phyloP scores from a whole-genome alignment of 495 filamentous ascomycete species.

The Cercophora newfieldiana region DNA sequence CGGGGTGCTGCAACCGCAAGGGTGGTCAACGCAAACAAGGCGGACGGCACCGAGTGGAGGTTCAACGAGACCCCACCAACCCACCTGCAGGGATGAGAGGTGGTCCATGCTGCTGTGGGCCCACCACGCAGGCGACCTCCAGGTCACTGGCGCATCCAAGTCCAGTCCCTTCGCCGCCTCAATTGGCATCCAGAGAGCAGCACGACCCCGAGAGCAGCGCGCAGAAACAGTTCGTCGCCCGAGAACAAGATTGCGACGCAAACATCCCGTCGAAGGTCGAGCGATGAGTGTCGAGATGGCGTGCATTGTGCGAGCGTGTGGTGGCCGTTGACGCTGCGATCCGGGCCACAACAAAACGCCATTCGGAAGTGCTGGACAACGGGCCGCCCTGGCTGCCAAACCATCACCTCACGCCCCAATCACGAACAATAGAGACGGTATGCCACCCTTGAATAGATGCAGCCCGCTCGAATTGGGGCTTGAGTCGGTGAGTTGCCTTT shows the following conservation, averaged over 20 bases:
- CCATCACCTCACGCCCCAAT: not conserved
- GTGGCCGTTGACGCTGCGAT: not conserved
- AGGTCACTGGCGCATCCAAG: no score
- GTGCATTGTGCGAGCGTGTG: not conserved
- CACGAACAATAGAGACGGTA: not conserved
- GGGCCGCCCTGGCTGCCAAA: not conserved
- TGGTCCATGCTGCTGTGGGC: no score
- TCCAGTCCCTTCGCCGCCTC: no score
- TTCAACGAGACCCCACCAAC: not conserved
- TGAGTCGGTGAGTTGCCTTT: conserved; percentile 4
- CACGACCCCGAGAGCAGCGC: no score
- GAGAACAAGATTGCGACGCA: not conserved
- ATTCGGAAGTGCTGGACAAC: not conserved
- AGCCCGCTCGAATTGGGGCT: not conserved
- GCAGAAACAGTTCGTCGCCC: no score
- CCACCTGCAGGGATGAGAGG: no score
- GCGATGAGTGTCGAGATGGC: not conserved
- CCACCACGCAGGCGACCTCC: no score
- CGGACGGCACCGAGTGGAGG: not conserved
- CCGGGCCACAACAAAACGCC: not conserved
- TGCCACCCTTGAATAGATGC: not conserved
- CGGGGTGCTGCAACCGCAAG: not conserved
- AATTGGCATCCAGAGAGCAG: no score
- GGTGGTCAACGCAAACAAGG: not conserved
- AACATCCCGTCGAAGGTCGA: not conserved